Percentiles rank a stretch among this genome's conserved stretches.
phyloP scores from a whole-genome alignment of 495 filamentous ascomycete genomes.

The Podospora sp. region DNA sequence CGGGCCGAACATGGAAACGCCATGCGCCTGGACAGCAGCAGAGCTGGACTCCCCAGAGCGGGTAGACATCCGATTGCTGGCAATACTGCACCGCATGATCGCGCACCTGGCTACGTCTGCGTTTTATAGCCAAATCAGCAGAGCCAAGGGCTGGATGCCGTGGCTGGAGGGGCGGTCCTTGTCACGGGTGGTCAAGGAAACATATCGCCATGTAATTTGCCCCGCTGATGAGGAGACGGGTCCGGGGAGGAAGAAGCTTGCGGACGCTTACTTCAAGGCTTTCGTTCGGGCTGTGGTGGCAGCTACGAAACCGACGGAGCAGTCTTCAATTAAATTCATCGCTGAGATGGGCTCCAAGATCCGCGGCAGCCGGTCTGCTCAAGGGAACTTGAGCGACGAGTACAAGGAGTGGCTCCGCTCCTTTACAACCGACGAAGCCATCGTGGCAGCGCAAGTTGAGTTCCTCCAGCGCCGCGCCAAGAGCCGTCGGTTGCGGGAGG shows the following conservation, averaged over 20 bases:
- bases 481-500: background rate
- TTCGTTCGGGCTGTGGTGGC: background rate
- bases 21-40: background rate
- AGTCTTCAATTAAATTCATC: no score
- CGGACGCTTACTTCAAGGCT: background rate
- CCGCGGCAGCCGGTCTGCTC: background rate
- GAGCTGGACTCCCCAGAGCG: background rate
- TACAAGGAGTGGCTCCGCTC: constrained; percentile 3
- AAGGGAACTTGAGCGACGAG: background rate
- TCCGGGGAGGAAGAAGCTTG: background rate
- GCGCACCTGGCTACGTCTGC: background rate
- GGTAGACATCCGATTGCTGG: background rate
- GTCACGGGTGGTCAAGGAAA: background rate
- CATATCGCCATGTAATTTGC: background rate
- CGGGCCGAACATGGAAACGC: no score
- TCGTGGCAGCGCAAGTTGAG: background rate
- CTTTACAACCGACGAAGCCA: background rate
- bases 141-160: background rate
- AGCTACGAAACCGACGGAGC: background rate
- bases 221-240: constrained; percentile 4
- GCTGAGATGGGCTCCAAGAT: background rate
- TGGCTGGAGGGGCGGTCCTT: background rate
- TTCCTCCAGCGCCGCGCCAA: constrained; percentile 1
- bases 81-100: background rate
- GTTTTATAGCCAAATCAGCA: background rate